These are phyloP conservation scores for Sarocladium brachiariae DNA, from an alignment of 2,329 filamentous ascomycete species.

Conservation along the genomic window DNA sequence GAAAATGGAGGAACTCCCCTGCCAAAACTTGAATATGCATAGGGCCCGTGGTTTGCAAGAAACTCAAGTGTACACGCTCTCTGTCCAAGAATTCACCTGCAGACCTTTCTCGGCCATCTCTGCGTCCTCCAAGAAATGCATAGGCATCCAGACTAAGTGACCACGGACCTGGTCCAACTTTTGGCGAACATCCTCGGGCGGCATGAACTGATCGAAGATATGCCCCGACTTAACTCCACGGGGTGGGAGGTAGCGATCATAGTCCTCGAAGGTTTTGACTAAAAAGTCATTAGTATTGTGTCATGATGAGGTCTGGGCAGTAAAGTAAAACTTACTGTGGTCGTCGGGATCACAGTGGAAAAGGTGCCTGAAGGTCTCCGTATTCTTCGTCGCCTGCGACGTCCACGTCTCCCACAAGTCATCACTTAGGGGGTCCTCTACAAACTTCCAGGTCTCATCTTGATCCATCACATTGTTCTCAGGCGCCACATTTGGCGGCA, in stretches of 20 bases:
- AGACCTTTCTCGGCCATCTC: slow-evolving; percentile 86
- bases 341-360: slow-evolving; percentile 90
- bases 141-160: slow-evolving; percentile 92
- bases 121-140: slow-evolving; percentile 76
- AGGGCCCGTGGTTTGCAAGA: too few species aligned
- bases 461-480: slow-evolving; percentile 57
- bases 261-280: slow-evolving; percentile 86
- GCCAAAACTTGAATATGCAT: too few species aligned
- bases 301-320: too few species aligned
- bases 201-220: slow-evolving; percentile 73
- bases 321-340: slow-evolving; percentile 41
- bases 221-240: slow-evolving; percentile 74
- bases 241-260: slow-evolving; percentile 68
- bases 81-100: slow-evolving; percentile 78
- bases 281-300: slow-evolving; percentile 13
- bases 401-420: slow-evolving; percentile 66
- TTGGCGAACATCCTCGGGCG: slow-evolving; percentile 61
- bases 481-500: slow-evolving; percentile 59
- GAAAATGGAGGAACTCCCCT: too few species aligned
- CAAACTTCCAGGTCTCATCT: slow-evolving; percentile 56
- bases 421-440: slow-evolving; percentile 64
- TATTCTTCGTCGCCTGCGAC: slow-evolving; percentile 61
- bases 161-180: slow-evolving; percentile 78
- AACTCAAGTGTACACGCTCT: slow-evolving; percentile 75
- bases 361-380: slow-evolving; percentile 66